Base-by-base conservation (phyloP, 78 protist genomes). In the Capsaspora owczarzaki region DNA sequence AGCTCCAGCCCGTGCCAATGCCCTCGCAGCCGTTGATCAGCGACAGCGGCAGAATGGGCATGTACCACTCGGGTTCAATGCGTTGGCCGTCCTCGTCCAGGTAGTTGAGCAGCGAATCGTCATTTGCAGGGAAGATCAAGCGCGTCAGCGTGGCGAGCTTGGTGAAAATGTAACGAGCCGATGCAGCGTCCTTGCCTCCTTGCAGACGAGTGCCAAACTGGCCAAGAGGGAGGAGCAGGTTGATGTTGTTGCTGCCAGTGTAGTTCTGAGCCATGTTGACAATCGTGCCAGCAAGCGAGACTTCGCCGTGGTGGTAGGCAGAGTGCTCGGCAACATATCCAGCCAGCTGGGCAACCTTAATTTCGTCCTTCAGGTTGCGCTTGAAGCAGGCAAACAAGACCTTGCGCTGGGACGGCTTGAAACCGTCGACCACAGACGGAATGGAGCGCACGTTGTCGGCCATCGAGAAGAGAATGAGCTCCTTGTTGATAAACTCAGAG, bases 261-360 rank as follows among this genome's bases (percentile, higher is more conserved):
- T 41, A 97, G 20, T 77, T 79, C 77, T 84, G 87, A 16, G 99
- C 99, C 94, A 98, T 83, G 68, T 82, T 82, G 43, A 96, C 71
- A 42, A 98, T 96, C 42, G 99, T 93, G 22, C 77, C 71, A 2
- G 72, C 60, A 37, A 98, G 91, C 20, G 86, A 40, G 31, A 0
- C 44, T 82, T 98, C 99, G 37, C 99, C 99, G 85, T 98, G 99
- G 82, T 98, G 99, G 90, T 98, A 98, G 12, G 99, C 98, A 0
- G 95, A 61, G 49, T 91, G 93, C 72, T 87, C 94, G 35, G 93
- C 25, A 12, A 92, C 93, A 51, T 89, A 89, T 31, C 99, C 99
- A 4, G 94, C 85, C n/a, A 98, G 88, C 93, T 98, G 99, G 5
- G 99, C 97, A 5, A 98, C 99, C 83, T 96, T 97, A 74, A 97